These are phyloP conservation scores for Colletotrichum theobromicola DNA, from an alignment of 2,329 filamentous ascomycete species.

Conservation along the genomic window DNA sequence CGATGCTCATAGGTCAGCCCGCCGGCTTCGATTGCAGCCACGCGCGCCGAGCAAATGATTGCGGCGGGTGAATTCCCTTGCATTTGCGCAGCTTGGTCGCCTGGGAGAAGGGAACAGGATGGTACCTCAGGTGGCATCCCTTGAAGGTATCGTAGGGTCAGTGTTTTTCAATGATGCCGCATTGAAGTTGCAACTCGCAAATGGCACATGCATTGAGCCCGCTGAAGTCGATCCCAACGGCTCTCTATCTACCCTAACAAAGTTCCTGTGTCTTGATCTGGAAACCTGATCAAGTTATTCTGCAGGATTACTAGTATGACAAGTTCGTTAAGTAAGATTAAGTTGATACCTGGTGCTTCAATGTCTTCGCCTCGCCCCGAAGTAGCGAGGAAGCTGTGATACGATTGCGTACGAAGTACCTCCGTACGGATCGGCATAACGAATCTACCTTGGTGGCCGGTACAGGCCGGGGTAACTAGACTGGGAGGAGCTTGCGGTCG, in stretches of 20 bases:
- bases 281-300: background rate
- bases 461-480: background rate
- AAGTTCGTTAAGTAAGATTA: background rate
- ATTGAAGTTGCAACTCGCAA: background rate
- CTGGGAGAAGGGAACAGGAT: background rate
- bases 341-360: background rate
- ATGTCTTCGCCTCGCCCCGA: background rate
- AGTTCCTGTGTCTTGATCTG: background rate
- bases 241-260: background rate
- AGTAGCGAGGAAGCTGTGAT: background rate
- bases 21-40: background rate
- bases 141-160: background rate
- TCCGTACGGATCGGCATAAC: too few species aligned
- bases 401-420: background rate
- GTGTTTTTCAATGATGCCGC: background rate
- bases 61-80: background rate
- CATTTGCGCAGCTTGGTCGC: background rate
- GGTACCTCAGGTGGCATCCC: background rate
- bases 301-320: background rate
- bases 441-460: too few species aligned
- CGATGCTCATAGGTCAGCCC: background rate
- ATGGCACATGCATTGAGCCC: constrained; percentile 7
- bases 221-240: background rate
- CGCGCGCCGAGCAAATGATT: background rate
- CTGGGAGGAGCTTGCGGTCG: background rate